Percentiles rank a stretch among this genome's conserved stretches.
These are phyloP conservation scores for Castanopsis chinensis DNA, from an alignment of 306 rosid species.

Conservation along the genomic window DNA sequence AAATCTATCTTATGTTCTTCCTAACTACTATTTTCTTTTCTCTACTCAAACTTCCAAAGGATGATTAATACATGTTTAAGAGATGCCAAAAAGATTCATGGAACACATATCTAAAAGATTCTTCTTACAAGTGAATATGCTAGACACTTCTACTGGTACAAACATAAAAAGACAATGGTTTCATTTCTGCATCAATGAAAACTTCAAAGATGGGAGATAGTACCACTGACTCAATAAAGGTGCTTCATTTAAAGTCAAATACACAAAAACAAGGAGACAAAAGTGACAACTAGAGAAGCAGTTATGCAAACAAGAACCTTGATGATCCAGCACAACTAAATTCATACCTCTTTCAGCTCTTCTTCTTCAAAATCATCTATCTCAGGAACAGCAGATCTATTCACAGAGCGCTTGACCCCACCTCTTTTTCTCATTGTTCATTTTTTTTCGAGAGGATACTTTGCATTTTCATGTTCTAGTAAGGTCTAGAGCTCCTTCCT, in stretches of 20 bases:
- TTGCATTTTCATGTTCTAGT: constrained; percentile 85
- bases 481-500: constrained; percentile 65
- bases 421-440: constrained; percentile 68
- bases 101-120: background rate
- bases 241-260: background rate
- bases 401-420: constrained; percentile 51
- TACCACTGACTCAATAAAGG: background rate
- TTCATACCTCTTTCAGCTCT: constrained; percentile 61
- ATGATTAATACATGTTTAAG: too few species aligned
- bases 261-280: background rate
- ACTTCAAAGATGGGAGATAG: background rate
- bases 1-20: too few species aligned
- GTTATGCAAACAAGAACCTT: background rate
- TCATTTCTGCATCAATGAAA: background rate
- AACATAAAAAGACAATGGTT: background rate
- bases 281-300: constrained; percentile 2
- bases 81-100: background rate
- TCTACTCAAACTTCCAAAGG: too few species aligned
- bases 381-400: constrained; percentile 54
- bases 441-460: constrained; percentile 71
- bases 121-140: background rate
- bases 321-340: constrained; percentile 10
- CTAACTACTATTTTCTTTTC: too few species aligned
- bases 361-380: constrained; percentile 80
- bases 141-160: background rate